Percentiles rank a stretch among this genome's conserved stretches.
Conservation (phyloP, 352 stramenopile species). For the Globisporangium yorkense region DNA sequence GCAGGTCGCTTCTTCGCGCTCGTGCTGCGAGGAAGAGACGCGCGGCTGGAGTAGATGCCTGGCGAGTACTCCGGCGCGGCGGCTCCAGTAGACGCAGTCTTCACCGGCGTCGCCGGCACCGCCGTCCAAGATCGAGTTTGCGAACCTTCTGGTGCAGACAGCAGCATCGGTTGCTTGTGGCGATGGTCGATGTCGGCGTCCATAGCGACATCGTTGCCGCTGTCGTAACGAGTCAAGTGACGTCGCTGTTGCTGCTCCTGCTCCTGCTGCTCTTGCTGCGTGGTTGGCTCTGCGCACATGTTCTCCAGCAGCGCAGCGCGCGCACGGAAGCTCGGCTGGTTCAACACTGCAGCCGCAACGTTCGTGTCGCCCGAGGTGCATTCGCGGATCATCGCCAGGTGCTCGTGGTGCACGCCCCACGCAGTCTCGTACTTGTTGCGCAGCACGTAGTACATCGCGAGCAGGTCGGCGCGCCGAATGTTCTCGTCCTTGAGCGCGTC, state of each 20-base stretch:
- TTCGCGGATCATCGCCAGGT: constrained; percentile 64
- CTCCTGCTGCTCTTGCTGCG: background rate
- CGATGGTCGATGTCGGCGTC: constrained; percentile 20
- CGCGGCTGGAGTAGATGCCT: constrained; percentile 60
- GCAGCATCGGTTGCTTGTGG: constrained; percentile 10
- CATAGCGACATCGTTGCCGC: constrained; percentile 27
- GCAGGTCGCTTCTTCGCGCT: constrained; percentile 22
- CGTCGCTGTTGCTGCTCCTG: background rate
- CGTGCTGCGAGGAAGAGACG: constrained; percentile 30
- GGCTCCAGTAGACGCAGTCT: background rate
- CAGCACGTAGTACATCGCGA: constrained; percentile 83
- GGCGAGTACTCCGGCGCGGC: constrained; percentile 39
- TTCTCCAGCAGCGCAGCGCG: constrained; percentile 54
- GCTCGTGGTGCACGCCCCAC: constrained; percentile 72
- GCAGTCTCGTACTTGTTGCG: constrained; percentile 65
- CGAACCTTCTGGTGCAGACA: constrained; percentile 3
- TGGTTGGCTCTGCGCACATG: constrained; percentile 51
- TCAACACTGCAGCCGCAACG: constrained; percentile 49
- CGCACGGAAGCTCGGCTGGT: constrained; percentile 59
- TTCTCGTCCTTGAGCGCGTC: constrained; percentile 60
- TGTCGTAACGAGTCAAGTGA: constrained; percentile 13
- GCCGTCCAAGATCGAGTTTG: background rate
- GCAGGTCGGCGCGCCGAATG: constrained; percentile 69
- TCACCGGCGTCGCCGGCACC: background rate
- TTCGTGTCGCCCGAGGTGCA: constrained; percentile 54